Percentiles rank a stretch among this genome's conserved stretches.
phyloP scores from a whole-genome alignment of 169 alveolate species.

The Cryptosporidium viatorum region DNA sequence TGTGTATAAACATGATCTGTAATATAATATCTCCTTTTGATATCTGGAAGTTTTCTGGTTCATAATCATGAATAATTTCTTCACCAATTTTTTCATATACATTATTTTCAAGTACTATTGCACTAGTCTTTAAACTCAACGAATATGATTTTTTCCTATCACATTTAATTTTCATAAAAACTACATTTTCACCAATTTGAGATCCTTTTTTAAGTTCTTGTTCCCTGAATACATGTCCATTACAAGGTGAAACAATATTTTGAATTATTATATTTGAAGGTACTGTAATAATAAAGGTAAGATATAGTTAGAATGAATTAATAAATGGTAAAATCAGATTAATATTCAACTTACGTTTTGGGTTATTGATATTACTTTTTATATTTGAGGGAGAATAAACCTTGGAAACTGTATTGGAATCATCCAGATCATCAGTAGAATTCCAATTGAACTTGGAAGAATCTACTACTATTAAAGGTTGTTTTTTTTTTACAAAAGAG shows the following conservation, averaged over 20 bases:
- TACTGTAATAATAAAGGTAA: not conserved
- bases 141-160: not conserved
- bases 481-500: conserved; percentile 27
- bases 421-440: not conserved
- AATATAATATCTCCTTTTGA: conserved; percentile 27
- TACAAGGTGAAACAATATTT: conserved; percentile 56
- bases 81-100: not conserved
- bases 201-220: conserved; percentile 42
- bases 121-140: not conserved
- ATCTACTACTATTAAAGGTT: conserved; percentile 52
- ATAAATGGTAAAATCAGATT: not conserved
- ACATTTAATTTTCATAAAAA: conserved; percentile 10
- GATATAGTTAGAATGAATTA: not conserved
- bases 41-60: conserved; percentile 6
- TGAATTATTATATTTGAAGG: conserved; percentile 18
- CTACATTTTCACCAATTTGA: not conserved
- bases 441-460: conserved; percentile 33
- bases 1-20: conserved; percentile 48
- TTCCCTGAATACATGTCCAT: conserved; percentile 17
- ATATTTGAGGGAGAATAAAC: conserved; percentile 18
- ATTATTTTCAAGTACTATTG: conserved; percentile 24
- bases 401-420: not conserved
- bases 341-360: conserved; percentile 52
- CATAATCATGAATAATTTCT: not conserved
- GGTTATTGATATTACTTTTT: not conserved